These are phyloP conservation scores for Arthrobotrys conoides DNA, from an alignment of 2,329 filamentous ascomycete genomes.

Conservation along the genomic window DNA sequence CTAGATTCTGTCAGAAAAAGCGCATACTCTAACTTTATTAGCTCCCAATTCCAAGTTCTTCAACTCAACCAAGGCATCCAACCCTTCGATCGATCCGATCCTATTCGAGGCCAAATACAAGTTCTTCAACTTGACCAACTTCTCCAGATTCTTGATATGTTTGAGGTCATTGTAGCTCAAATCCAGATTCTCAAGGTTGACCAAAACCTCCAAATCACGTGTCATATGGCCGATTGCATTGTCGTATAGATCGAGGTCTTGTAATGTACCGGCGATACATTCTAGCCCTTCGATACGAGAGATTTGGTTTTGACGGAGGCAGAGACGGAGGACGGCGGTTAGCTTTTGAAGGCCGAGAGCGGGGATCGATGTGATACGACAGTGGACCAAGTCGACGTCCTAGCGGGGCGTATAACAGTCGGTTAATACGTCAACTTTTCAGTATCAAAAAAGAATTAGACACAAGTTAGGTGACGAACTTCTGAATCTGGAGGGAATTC, in stretches of 20 bases:
- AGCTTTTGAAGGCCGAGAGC: conserved; percentile 88
- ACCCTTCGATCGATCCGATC: conserved; percentile 86
- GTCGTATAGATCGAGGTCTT: conserved; percentile 95
- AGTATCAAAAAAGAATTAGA: no score
- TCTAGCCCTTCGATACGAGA: conserved; percentile 82
- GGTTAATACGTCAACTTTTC: background rate
- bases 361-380: conserved; percentile 82
- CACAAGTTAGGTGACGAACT: conserved; percentile 44
- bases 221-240: conserved; percentile 88
- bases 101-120: conserved; percentile 96
- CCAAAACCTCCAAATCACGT: conserved; percentile 83
- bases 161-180: conserved; percentile 99
- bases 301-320: conserved; percentile 93
- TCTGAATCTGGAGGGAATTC: conserved; percentile 63
- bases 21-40: conserved; percentile 81
- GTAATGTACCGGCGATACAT: conserved; percentile 76
- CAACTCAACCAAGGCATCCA: conserved; percentile 81
- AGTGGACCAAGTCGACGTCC: conserved; percentile 92
- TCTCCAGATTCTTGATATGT: conserved; percentile 79
- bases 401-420: conserved; percentile 67
- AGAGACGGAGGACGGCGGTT: conserved; percentile 77
- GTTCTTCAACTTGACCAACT: conserved; percentile 80
- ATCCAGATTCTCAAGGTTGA: conserved; percentile 83
- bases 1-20: background rate
- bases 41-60: conserved; percentile 91